A percentile compares a stretch with the other conserved stretches of the same genome.
Conservation (phyloP, 176 grass and related monocot species). For the Phyllostachys edulis region DNA sequence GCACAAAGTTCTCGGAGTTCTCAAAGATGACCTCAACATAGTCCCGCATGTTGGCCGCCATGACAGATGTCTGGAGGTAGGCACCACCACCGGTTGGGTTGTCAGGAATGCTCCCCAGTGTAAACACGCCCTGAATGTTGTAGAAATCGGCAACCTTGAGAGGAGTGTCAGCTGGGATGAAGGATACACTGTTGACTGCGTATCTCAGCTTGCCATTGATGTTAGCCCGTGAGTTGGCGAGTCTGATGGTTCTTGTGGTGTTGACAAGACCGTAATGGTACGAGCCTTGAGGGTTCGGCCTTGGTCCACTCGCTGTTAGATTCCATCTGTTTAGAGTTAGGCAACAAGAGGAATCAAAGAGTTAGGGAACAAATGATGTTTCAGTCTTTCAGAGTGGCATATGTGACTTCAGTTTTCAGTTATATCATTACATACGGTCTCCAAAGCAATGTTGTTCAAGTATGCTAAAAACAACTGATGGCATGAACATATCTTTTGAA, state of each 20-base stretch:
- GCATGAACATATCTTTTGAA: not conserved
- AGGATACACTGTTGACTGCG: conserved; percentile 84
- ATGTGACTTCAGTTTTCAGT: not conserved
- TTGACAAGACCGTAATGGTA: conserved; percentile 91
- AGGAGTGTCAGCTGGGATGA: conserved; percentile 72
- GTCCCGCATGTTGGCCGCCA: conserved; percentile 81
- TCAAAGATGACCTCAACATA: conserved; percentile 86
- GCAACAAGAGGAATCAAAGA: not conserved
- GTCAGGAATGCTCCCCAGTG: conserved; percentile 73
- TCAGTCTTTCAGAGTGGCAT: not conserved
- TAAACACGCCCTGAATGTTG: conserved; percentile 75
- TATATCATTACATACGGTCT: not conserved
- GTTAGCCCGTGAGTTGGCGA: conserved; percentile 56
- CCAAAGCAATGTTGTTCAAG: not conserved
- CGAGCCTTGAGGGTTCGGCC: conserved; percentile 94
- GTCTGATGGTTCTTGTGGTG: conserved; percentile 83
- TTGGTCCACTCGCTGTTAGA: conserved; percentile 90
- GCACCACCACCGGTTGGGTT: conserved; percentile 55
- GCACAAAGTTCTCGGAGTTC: conserved; percentile 67
- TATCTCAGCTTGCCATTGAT: conserved; percentile 93
- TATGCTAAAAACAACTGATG: not conserved
- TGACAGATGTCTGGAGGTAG: conserved; percentile 80
- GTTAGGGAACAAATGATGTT: not conserved
- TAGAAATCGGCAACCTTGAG: conserved; percentile 94
- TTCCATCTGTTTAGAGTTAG: conserved; percentile 60